Conservation (phyloP, 2,329 filamentous ascomycete species). For the Diaporthe citri region DNA sequence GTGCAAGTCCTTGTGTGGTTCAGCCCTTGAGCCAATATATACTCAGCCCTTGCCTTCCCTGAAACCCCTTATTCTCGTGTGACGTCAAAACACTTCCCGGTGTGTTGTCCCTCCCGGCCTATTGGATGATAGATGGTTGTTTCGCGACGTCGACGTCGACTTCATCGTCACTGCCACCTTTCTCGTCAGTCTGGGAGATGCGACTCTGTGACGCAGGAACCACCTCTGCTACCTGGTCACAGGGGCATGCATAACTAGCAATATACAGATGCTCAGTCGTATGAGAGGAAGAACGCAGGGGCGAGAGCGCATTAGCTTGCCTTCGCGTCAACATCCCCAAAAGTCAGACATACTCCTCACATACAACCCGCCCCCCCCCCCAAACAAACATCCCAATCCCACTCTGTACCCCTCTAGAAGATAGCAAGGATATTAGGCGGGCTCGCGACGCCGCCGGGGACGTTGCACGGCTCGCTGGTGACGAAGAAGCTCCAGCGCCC, state of each 20-base stretch:
- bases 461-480: constrained; percentile 60
- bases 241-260: not conserved
- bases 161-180: not conserved
- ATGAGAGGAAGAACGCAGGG: not conserved
- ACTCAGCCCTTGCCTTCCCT: not conserved
- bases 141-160: too few species aligned
- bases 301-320: too few species aligned
- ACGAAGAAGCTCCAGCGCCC: constrained; percentile 62
- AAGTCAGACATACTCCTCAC: too few species aligned
- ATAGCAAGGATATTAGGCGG: constrained; percentile 40
- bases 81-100: too few species aligned
- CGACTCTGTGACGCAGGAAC: not conserved
- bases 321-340: not conserved
- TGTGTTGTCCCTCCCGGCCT: not conserved
- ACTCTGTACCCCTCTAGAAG: constrained; percentile 16
- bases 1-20: too few species aligned
- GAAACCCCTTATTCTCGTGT: not conserved
- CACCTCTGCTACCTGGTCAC: not conserved
- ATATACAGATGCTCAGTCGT: not conserved
- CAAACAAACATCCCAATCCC: too few species aligned
- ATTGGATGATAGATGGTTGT: not conserved
- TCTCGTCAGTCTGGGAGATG: not conserved
- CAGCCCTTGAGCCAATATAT: not conserved
- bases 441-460: constrained; percentile 52
- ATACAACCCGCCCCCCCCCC: too few species aligned